phyloP scores from a whole-genome alignment of 2,329 filamentous ascomycete genomes.

The Westerdykella aurantiaca region DNA sequence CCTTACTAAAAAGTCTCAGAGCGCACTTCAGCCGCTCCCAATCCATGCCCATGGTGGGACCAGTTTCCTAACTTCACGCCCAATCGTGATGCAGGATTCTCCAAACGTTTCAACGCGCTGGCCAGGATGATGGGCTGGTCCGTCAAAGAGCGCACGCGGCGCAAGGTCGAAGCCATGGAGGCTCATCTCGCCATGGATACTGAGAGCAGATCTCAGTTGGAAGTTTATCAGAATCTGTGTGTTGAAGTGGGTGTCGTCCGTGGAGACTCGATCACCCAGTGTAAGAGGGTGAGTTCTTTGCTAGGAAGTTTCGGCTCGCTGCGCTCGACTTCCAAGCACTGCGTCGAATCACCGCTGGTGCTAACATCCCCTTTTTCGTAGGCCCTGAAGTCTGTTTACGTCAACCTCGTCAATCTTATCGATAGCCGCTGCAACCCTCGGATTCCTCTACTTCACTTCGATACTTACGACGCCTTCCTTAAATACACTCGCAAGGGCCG shows the following conservation, averaged over 20 bases:
- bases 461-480: conserved; percentile 6
- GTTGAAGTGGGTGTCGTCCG: conserved; percentile 10
- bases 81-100: conserved; percentile 5
- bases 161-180: conserved; percentile 3
- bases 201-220: conserved; percentile 8
- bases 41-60: too few species aligned
- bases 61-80: not conserved
- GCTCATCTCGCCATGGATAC: conserved; percentile 4
- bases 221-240: conserved; percentile 16
- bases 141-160: not conserved
- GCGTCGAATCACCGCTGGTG: not conserved
- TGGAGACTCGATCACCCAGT: conserved; percentile 9
- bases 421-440: conserved; percentile 12
- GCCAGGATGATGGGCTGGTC: conserved; percentile 8
- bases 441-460: conserved; percentile 10
- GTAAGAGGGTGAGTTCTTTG: conserved; percentile 9
- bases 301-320: too few species aligned
- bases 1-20: too few species aligned
- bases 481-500: conserved; percentile 7
- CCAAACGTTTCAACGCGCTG: conserved; percentile 10
- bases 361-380: conserved; percentile 5
- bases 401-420: conserved; percentile 19
- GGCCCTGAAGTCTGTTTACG: conserved; percentile 6
- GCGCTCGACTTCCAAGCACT: too few species aligned
- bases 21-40: too few species aligned